Evolutionary conservation across 2,329 filamentous ascomycete genomes (phyloP).

Genomic region (Dactylella cylindrospora): DNA sequence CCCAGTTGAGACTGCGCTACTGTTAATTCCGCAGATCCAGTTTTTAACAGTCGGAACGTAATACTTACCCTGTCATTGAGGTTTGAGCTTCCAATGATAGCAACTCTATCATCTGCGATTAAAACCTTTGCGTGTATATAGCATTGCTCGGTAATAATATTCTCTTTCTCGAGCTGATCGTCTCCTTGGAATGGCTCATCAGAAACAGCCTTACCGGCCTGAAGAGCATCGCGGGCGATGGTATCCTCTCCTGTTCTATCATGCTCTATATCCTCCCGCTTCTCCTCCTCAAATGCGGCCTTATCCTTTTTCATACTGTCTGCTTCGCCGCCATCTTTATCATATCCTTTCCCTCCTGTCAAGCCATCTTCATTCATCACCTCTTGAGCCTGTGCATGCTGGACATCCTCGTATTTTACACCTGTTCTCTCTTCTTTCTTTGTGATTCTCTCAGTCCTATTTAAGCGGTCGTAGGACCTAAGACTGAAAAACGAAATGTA

Average conservation of each 20-base stretch:
- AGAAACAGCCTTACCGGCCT: constrained; percentile 63
- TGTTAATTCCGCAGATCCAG: neutral
- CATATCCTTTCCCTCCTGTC: constrained; percentile 47
- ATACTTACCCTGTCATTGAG: constrained; percentile 71
- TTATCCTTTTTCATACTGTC: constrained; percentile 32
- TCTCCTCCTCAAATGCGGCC: constrained; percentile 58
- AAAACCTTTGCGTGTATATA: constrained; percentile 93
- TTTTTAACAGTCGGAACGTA: neutral
- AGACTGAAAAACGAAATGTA: constrained; percentile 95
- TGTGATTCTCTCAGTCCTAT: constrained; percentile 72
- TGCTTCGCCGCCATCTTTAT: constrained; percentile 51
- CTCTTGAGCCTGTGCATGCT: constrained; percentile 83
- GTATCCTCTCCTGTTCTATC: constrained; percentile 53
- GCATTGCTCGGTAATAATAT: constrained; percentile 93
- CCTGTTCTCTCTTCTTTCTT: constrained; percentile 78
- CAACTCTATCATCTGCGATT: constrained; percentile 82
- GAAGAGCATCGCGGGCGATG: constrained; percentile 80
- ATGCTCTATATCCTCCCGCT: constrained; percentile 50
- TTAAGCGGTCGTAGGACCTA: constrained; percentile 86
- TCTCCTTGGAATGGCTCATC: constrained; percentile 77
- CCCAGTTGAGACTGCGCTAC: constrained; percentile 69
- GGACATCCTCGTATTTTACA: constrained; percentile 80
- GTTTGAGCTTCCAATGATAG: constrained; percentile 84
- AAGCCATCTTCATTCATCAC: constrained; percentile 54
- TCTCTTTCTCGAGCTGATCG: constrained; percentile 73